phyloP scores from a whole-genome alignment of 352 stramenopile genomes.

The Globisporangium yorkense region DNA sequence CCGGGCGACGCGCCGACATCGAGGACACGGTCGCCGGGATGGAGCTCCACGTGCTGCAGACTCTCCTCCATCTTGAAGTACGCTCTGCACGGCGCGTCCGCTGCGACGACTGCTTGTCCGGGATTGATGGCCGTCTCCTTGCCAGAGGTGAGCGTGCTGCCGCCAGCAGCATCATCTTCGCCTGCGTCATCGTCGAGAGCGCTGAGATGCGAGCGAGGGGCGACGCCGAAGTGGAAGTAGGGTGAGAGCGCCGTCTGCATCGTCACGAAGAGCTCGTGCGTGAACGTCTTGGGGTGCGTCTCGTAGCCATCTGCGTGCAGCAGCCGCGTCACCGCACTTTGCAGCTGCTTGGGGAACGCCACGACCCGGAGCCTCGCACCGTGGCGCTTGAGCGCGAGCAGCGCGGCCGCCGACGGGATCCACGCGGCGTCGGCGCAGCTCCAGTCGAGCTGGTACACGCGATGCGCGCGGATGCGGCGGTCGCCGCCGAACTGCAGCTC shows the following conservation, averaged over 20 bases:
- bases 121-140: too few species aligned
- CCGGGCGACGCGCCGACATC: constrained; percentile 50
- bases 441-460: constrained; percentile 41
- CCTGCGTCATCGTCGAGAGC: too few species aligned
- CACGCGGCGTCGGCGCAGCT: constrained; percentile 36
- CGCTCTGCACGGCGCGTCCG: constrained; percentile 35
- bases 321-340: constrained; percentile 26
- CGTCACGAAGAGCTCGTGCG: constrained; percentile 44
- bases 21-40: constrained; percentile 22
- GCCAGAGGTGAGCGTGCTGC: too few species aligned
- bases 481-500: constrained; percentile 11
- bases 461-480: constrained; percentile 38
- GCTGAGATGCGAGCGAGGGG: not conserved
- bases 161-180: too few species aligned
- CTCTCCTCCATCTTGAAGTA: constrained; percentile 56
- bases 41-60: constrained; percentile 20
- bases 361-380: constrained; percentile 20
- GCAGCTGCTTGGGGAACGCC: constrained; percentile 32
- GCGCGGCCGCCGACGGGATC: constrained; percentile 18
- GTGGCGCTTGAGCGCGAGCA: constrained; percentile 3
- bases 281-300: constrained; percentile 32
- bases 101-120: not conserved
- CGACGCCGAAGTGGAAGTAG: constrained; percentile 37
- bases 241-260: constrained; percentile 18
- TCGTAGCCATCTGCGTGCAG: constrained; percentile 24